Evolutionary conservation across 2,329 filamentous ascomycete species (phyloP), one percentile per base, ranked within the genome.

Genomic region (Colletotrichum musae): DNA sequence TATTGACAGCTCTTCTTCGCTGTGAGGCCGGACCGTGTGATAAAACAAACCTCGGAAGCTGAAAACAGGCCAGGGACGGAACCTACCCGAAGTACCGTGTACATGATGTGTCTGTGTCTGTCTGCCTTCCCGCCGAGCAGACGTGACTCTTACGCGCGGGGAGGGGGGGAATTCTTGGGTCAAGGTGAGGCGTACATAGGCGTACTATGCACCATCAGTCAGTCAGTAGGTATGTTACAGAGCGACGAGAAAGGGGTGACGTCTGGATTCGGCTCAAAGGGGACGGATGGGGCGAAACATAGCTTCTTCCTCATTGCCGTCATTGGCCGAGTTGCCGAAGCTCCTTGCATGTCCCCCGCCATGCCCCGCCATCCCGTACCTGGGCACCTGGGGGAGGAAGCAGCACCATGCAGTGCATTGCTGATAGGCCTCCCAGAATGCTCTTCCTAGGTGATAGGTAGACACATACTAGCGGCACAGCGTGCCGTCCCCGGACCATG

Each of bases 281-380:
- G 76, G 73, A 74, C 66, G 52, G 60, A 71, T 66, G 64, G 71
- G 50, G 51, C 64, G 69, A 66, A 70, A 64, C 66, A 36, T 45
- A 59, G 62, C 66, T 51, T 18, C 50, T 69, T 60, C 66, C 62
- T 58, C 66, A 73, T 76, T 77, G 77, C 80, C 79, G 77, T 79
- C 78, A 83, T 84, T 84, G 83, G 81, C 80, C 83, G 80, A 84
- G 79, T 80, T 83, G 76, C 84, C 83, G 83, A 80, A 77, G 61
- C 69, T 69, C 69, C 68, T 70, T 70, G 68, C 58, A 61, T 70
- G 62, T 43, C 56, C 62, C 62, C 67, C 67, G 62, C 67, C 56
- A 36, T 70, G 68, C 68, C 68, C 68, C 68, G 64, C 68, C 64
- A 63, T 58, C 12, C 56, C 51, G 64, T 64, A 43, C 52, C 45